Percentiles rank a stretch among this genome's conserved stretches.
These are phyloP conservation scores for Melampsora abietis-canadensis DNA, from an alignment of 1,284 basidiomycete genomes.

Conservation along the genomic window DNA sequence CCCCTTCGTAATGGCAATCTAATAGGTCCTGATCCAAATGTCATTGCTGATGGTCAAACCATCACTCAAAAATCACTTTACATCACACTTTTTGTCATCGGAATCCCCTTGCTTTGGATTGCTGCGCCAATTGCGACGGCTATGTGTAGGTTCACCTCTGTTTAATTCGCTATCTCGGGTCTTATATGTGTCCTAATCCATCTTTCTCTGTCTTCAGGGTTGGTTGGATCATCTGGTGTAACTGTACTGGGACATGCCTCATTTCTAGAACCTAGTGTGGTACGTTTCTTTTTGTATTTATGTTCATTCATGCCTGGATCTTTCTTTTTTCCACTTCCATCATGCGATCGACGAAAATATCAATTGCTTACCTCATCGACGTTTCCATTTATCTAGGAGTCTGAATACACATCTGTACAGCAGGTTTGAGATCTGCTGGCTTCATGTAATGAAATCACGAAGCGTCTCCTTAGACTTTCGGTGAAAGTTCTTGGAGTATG, in stretches of 20 bases:
- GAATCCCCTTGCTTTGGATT: conserved; percentile 49
- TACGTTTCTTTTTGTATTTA: conserved; percentile 69
- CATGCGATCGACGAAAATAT: not conserved
- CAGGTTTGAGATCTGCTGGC: conserved; percentile 14
- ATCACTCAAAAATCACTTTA: conserved; percentile 60
- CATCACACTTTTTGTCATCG: conserved; percentile 57
- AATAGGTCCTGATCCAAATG: conserved; percentile 27
- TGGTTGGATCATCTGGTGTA: conserved; percentile 53
- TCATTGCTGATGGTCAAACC: conserved; percentile 23
- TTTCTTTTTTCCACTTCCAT: not conserved
- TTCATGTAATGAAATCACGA: too few relatives aligned
- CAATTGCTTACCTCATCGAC: not conserved
- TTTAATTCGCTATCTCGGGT: not conserved
- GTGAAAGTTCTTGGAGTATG: too few relatives aligned
- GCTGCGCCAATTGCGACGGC: conserved; percentile 44
- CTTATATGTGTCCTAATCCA: not conserved
- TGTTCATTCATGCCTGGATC: not conserved
- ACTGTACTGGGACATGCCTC: conserved; percentile 70
- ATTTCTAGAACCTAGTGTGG: conserved; percentile 79
- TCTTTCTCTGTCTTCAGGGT: conserved; percentile 50
- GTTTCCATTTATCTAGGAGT: conserved; percentile 9
- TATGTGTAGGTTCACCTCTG: conserved; percentile 20
- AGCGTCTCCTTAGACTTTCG: too few relatives aligned
- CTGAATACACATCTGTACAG: conserved; percentile 39
- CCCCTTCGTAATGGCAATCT: too few relatives aligned